Evolutionary conservation across 1,139 yeast genomes (phyloP), one percentile per base, ranked within the genome.

Genomic region (Diutina sp.): DNA sequence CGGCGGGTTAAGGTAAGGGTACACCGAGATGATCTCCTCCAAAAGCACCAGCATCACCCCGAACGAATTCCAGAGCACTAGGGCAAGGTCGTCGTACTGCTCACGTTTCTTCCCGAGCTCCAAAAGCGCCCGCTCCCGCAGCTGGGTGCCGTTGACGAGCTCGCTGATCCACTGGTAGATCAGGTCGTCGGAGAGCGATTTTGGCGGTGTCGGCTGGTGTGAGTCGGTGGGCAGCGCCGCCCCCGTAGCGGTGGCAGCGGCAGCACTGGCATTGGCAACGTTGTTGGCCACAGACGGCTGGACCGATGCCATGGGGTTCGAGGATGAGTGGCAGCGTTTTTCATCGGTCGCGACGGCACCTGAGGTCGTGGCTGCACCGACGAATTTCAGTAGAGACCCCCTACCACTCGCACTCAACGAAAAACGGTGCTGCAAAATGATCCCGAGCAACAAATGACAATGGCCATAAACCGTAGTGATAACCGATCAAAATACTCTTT

Each of bases 71-170:
- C 99, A 93, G 59, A 93, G 74, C 6, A 91, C 95, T 53, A 90
- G 72, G 0, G 99, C 98, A 61, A 93, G 77, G 66, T 93, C 98
- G 58, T 90, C 97, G 66, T 89, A 91, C 66, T 90, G 93, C 66
- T 93, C 99, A 61, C 99, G 79, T 65, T 90, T 91, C 67, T 93
- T 90, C 8, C 98, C 97, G 56, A 93, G 75, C 67, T 91, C 98
- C 61, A 90, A 72, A 58, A 93, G 75, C 1, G 99, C 98, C 64
- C 93, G 89, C 66, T 93, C 99, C 64, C 95, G 82, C 29, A 16
- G 18, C 66, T 88, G 88, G 48, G 91, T 87, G 1, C 97, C 97
- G 58, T 89, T 85, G 47, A 90, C 90, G 57, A 93, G 76, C 67
- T 91, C 97, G 38, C 87, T 79, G 55, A 93, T 87, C 97, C 97